Evolutionary conservation across 768 basidiomycete genomes (phyloP), one percentile per base, ranked within the genome.

Genomic region (Leucosporidium creatinivorum): DNA sequence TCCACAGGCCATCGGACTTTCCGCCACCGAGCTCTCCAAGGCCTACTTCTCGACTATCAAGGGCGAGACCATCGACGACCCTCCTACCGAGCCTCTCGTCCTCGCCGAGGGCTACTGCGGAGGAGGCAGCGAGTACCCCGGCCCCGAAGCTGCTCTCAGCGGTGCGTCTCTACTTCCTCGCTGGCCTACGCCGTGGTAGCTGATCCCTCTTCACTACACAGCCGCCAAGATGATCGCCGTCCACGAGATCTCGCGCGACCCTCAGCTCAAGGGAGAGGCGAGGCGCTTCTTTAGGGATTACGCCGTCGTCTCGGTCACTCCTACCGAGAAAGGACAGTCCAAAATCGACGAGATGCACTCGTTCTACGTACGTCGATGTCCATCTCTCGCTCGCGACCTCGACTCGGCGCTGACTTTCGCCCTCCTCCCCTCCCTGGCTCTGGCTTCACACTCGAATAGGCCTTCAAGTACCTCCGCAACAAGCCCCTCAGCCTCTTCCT

Each of bases 221-320:
- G 79, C 77, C 21, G 79, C 79, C 15, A 75, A 75, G 58, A 84
- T 90, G 82, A 87, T 98, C 64, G 79, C 98, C 57, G 84, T 88
- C 9, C 91, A 89, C 0, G 96, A 98, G 77, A 83, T 98, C 23
- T 89, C 90, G 44, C 93, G 89, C 76, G 94, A 99, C 77, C 94
- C 94, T 18, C 80, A 91, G 17, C 83, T 99, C 36, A 83, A 91
- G 51, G 85, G 86, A 69, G 83, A 86, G 65, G 85, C 91, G 60
- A 85, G 96, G 61, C 82, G 85, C 63, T 76, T 84, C 48, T 93
- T 92, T 82, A 86, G 84, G 75, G 81, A 82, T 18, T 85, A 87
- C 69, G 94, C 88, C 3, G 81, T 85, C 25, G 81, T 98, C 39
- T 86, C 88, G 26, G 86, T 93, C 21, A 81, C 83, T 58, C 93